Base-by-base conservation (phyloP, 2,329 filamentous ascomycete species). In the Monilinia aucupariae region DNA sequence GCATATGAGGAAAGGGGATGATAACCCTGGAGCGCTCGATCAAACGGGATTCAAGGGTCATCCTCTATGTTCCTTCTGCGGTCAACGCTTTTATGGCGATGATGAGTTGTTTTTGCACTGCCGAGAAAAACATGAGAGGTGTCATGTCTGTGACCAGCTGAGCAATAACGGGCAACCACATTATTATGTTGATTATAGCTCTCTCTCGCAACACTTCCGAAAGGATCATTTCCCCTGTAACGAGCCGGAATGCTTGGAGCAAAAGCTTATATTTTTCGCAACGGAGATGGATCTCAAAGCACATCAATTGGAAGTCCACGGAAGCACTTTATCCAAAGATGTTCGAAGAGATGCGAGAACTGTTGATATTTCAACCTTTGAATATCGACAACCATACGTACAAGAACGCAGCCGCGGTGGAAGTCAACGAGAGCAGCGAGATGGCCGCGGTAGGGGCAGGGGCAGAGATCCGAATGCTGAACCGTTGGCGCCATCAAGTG, bases 31-130 rank as follows among this genome's bases (percentile, higher is more conserved):
- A 41, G 89, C 92, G 0, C 80, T 89, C 45, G 91, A 97, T 71
- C 94, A 97, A 78, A 97, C 90, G 34, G 94, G 94, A 0, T 99
- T 99, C 78, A 94, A 89, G 74, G 94, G 94, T 10, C 94, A 99
- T 73, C 94, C 94, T 0, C 85, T 97, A 60, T 99, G 94, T 76
- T 90, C 86, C 5, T 99, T 99, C 77, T 99, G 94, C 75, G 86
- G 87, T 61, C 85, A 91, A 73, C 84, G 93, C 43, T 99, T 97
- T 76, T 99, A 97, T 75, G 92, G 96, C 52, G 91, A 92, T 69
- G 94, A 99, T 73, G 96, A 97, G 77, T 81, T 99, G 1, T 99
- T 92, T 74, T 83, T 90, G 61, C 94, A 99, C 76, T 97, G 94
- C 74, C 85, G 93, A 65, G 90, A 93, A 74, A 93, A 90, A 75